Evolutionary conservation across 2,329 filamentous ascomycete species (phyloP), one percentile per base, ranked within the genome.

Genomic region (Botrytis porri): DNA sequence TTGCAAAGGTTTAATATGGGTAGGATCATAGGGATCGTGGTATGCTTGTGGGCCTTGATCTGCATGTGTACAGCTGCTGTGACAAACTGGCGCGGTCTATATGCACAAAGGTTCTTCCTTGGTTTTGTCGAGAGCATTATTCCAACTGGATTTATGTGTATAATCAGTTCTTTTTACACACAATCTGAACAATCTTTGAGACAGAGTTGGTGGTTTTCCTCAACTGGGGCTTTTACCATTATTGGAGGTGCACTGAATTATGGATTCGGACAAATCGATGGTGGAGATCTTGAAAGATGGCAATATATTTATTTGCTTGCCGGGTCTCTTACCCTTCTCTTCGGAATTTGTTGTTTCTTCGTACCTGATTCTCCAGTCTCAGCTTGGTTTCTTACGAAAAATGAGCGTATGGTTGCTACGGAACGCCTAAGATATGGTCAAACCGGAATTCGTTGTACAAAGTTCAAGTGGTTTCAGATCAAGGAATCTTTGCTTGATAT

Each of bases 51-150:
- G 92, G 85, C 89, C 0, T 81, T 86, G 10, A 84, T 91, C 5
- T 93, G 91, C 80, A 90, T 92, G 84, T 83, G 89, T 25, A 93
- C 92, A 0, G 91, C 91, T 0, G 88, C 88, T 0, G 89, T 93
- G 1, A 89, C 87, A 0, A 85, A 84, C 2, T 88, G 88, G 84
- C 84, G 85, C 39, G 92, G 91, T 0, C 82, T 94, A 0, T 93
- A 86, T 74, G 88, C 83, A 0, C 90, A 92, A 82, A 85, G 90
- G 25, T 92, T 92, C 82, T 89, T 89, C 78, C 85, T 86, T 6
- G 85, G 85, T 1, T 85, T 92, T 73, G 84, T 89, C 9, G 90
- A 92, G 80, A 88, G 86, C 75, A 85, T 90, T 63, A 87, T 92
- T 39, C 90, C 90, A 1, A 91, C 90, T 0, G 86, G 86, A 0